These are phyloP conservation scores for Rhynchospora breviuscula DNA, from an alignment of 176 grass and related monocot genomes.

Conservation along the genomic window DNA sequence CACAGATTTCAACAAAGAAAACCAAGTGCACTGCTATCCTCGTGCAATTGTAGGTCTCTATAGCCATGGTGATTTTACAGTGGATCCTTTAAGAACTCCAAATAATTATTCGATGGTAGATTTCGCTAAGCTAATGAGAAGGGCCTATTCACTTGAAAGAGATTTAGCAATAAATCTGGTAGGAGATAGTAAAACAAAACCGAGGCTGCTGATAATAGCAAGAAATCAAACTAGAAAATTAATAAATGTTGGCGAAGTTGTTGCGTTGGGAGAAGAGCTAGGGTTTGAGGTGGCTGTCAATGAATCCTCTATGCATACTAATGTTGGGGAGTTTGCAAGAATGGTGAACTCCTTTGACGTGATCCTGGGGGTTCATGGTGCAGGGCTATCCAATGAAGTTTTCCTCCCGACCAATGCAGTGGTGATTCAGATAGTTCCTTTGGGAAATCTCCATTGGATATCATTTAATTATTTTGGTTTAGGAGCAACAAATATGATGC, in stretches of 20 bases:
- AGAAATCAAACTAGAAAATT: slow-evolving; percentile 49
- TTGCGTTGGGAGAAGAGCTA: slow-evolving; percentile 35
- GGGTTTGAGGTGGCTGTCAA: slow-evolving; percentile 64
- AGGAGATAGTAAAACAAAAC: slow-evolving; percentile 33
- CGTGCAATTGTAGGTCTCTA: slow-evolving; percentile 49
- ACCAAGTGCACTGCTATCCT: slow-evolving; percentile 59
- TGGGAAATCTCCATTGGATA: slow-evolving; percentile 46
- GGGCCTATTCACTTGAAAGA: slow-evolving; percentile 41
- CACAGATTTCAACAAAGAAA: slow-evolving; percentile 57
- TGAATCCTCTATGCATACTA: slow-evolving; percentile 47
- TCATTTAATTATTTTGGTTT: slow-evolving; percentile 40
- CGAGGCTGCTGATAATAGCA: slow-evolving; percentile 59
- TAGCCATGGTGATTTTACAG: slow-evolving; percentile 59
- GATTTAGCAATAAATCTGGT: slow-evolving; percentile 18
- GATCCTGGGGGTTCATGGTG: slow-evolving; percentile 70
- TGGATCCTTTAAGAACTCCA: slow-evolving; percentile 39
- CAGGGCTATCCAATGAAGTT: slow-evolving; percentile 57
- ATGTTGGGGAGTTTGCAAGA: slow-evolving; percentile 41
- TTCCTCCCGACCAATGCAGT: slow-evolving; percentile 63
- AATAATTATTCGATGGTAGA: slow-evolving; percentile 45
- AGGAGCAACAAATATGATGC: slow-evolving; percentile 34
- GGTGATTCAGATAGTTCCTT: slow-evolving; percentile 55
- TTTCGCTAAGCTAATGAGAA: slow-evolving; percentile 53
- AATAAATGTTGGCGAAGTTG: slow-evolving; percentile 50
- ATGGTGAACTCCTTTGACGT: slow-evolving; percentile 68